Percentiles rank a stretch among this genome's conserved stretches.
These are phyloP conservation scores for Yamadazyma diddensiae DNA, from an alignment of 1,139 yeast species.

Conservation along the genomic window DNA sequence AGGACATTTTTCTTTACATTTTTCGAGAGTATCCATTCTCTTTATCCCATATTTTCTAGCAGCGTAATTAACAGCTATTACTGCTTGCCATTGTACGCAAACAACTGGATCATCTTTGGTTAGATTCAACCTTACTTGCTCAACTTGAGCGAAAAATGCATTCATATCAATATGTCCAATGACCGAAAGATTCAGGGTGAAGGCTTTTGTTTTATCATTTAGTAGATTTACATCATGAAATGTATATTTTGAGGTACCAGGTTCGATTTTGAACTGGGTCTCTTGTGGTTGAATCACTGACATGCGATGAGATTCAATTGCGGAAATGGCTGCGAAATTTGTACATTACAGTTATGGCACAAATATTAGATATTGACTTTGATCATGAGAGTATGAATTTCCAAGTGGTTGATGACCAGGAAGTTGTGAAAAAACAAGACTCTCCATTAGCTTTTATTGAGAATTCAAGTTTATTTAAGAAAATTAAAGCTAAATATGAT, in stretches of 20 bases:
- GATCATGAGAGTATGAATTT: slow-evolving; percentile 1
- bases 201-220: slow-evolving; percentile 44
- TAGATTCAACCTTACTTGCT: slow-evolving; percentile 69
- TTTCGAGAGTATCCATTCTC: slow-evolving; percentile 68
- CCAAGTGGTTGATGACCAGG: not conserved
- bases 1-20: slow-evolving; percentile 76
- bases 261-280: slow-evolving; percentile 6
- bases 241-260: slow-evolving; percentile 30
- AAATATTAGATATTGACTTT: slow-evolving; percentile 1
- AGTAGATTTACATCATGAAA: slow-evolving; percentile 48
- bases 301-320: slow-evolving; percentile 3
- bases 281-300: slow-evolving; percentile 7
- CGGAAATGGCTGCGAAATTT: slow-evolving; percentile 1
- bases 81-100: slow-evolving; percentile 87
- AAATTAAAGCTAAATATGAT: not conserved
- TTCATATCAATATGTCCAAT: slow-evolving; percentile 87
- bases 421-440: no score
- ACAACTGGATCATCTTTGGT: slow-evolving; percentile 77
- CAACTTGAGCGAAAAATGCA: slow-evolving; percentile 95
- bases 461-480: not conserved
- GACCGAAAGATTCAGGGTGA: slow-evolving; percentile 69
- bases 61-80: slow-evolving; percentile 88
- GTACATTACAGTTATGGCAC: not conserved
- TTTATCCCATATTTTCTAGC: slow-evolving; percentile 82
- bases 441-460: no score